Conservation (phyloP, 805 yeast species). For the Ogataea siamensis region DNA sequence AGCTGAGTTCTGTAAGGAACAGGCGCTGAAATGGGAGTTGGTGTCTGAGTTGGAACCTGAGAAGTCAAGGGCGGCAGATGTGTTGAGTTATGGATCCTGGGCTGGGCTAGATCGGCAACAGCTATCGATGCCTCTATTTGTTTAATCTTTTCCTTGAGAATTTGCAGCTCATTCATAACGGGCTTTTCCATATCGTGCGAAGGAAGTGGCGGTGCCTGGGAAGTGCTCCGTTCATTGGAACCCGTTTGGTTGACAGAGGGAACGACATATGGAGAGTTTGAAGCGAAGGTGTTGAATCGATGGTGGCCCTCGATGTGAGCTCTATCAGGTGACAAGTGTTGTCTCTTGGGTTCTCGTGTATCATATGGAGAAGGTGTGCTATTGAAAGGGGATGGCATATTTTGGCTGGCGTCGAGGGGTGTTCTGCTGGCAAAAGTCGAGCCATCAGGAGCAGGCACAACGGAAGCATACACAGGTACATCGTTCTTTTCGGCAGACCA, state of each 20-base stretch:
- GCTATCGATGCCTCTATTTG: slow-evolving; percentile 46
- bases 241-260: slow-evolving; percentile 2
- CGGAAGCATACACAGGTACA: not conserved
- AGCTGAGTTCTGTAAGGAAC: slow-evolving; percentile 15
- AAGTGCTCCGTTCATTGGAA: slow-evolving; percentile 7
- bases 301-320: slow-evolving; percentile 2
- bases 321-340: not conserved
- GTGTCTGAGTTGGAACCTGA: slow-evolving; percentile 1
- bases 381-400: not conserved
- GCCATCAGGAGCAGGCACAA: not conserved
- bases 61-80: slow-evolving; percentile 10
- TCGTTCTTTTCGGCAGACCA: slow-evolving; percentile 25
- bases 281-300: slow-evolving; percentile 14
- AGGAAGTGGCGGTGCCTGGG: slow-evolving; percentile 3
- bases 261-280: slow-evolving; percentile 14
- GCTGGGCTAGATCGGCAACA: slow-evolving; percentile 30
- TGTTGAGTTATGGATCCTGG: slow-evolving; percentile 4
- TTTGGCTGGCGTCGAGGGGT: not conserved
- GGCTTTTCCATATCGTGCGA: slow-evolving; percentile 15
- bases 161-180: slow-evolving; percentile 33
- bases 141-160: slow-evolving; percentile 41
- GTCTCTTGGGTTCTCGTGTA: slow-evolving; percentile 1
- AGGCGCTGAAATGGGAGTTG: slow-evolving; percentile 12
- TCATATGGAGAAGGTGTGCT: not conserved
- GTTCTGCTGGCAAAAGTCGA: not conserved